Evolutionary conservation across 1,139 yeast species (phyloP), one percentile per base, ranked within the genome.

Genomic region (Blastobotrys buckinghamii): DNA sequence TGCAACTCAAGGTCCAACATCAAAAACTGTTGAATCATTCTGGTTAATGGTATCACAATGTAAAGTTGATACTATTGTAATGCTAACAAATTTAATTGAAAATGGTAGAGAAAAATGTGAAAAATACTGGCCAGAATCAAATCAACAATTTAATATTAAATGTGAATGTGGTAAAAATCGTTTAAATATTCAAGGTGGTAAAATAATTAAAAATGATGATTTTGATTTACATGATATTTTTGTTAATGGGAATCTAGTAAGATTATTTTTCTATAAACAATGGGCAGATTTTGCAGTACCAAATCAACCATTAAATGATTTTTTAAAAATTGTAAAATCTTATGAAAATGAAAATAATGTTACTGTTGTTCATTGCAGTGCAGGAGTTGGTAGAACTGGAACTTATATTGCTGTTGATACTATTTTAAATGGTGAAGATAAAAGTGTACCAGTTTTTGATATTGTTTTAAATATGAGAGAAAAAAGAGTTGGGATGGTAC

Each of bases 311-410:
- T 17, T 49, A 45, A 53, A 67, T 19, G 54, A 62, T n/a, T 59
- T 72, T 16, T 63, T 69, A 26, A 53, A 60, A 24, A 46, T 54
- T 8, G 70, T 65, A 6, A 65, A 69, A 53, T 50, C 56, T 16
- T 50, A 59, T 27, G 55, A 32, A 9, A 56, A 56, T 49, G 57
- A 59, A 13, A 53, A 55, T 1, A 68, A 73, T 30, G 78, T 79
- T 2, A 55, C 74, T 22, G 61, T 77, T 17, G 82, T 84, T 1
- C 95, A 85, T 61, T 85, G 95, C 59, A 83, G 92, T 1, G 95
- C 95, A 0, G 95, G 95, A 0, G 89, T 86, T 19, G 95, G 95
- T 5, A 70, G 95, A 51, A 80, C 94, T 0, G 95, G 95, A 1
- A 84, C 94, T 0, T 85, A 80, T 59, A 78, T 86, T 20, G 81